Conservation (phyloP, 192 early-diverging fungal genomes). For the Blastocladiella britannica region DNA sequence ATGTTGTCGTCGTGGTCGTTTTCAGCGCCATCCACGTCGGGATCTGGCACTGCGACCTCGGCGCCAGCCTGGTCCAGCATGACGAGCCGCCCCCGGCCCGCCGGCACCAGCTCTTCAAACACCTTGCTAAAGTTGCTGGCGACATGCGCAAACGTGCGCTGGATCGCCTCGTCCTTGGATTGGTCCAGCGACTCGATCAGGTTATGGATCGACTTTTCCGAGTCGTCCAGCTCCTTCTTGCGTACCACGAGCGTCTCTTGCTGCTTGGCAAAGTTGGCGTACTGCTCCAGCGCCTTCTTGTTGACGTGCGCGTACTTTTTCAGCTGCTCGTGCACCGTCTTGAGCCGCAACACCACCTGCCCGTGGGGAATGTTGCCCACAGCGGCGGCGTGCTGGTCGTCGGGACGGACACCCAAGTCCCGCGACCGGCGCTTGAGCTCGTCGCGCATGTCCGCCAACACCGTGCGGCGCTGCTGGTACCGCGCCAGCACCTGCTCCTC, state of each 20-base stretch:
- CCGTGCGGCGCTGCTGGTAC: constrained; percentile 19
- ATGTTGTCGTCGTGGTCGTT: not conserved
- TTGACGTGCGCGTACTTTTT: constrained; percentile 87
- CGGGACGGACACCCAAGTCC: constrained; percentile 84
- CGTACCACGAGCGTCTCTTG: constrained; percentile 57
- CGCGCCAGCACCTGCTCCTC: not conserved
- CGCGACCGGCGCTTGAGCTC: constrained; percentile 68
- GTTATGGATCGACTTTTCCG: constrained; percentile 60
- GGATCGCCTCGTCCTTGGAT: constrained; percentile 91
- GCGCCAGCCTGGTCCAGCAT: constrained; percentile 44
- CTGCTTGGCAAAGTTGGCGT: constrained; percentile 78
- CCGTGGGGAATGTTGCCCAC: too few species aligned
- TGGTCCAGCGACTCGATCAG: constrained; percentile 79
- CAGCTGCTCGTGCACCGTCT: constrained; percentile 63
- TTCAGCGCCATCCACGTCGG: constrained; percentile 4
- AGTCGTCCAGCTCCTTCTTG: constrained; percentile 73
- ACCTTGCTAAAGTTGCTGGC: constrained; percentile 68
- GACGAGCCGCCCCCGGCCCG: constrained; percentile 58
- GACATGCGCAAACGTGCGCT: constrained; percentile 85
- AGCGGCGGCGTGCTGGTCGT: too few species aligned
- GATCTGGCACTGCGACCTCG: not conserved
- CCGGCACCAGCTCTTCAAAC: constrained; percentile 76
- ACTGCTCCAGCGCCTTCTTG: constrained; percentile 98
- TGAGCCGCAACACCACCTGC: too few species aligned
- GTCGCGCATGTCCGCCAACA: constrained; percentile 67